phyloP scores from a whole-genome alignment of 768 basidiomycete species.

The Daedaleopsis nitida region DNA sequence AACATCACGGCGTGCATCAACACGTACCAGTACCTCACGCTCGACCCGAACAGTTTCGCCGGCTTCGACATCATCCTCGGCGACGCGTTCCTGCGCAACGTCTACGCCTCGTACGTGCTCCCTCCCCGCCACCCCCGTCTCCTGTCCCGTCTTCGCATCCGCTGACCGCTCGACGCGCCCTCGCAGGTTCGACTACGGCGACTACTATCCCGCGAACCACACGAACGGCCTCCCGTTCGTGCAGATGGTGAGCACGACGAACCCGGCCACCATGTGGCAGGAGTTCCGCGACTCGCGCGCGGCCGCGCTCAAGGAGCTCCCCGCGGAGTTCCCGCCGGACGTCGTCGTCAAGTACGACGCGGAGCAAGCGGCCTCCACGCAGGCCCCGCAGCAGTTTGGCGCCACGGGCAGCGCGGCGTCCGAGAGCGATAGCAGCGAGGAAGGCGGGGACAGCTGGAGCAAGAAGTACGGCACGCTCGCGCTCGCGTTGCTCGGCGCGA shows the following conservation, averaged over 20 bases:
- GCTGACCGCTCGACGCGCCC: neutral
- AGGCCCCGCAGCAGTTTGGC: neutral
- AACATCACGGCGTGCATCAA: conserved; percentile 32
- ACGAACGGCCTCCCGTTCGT: conserved; percentile 32
- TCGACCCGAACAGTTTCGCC: conserved; percentile 14
- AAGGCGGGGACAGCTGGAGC: neutral
- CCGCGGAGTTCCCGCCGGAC: neutral
- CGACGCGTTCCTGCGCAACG: conserved; percentile 37
- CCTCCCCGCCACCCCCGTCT: neutral
- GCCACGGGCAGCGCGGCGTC: neutral
- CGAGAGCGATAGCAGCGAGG: neutral
- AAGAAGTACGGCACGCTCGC: conserved; percentile 3
- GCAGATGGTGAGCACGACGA: conserved; percentile 33
- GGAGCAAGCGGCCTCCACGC: neutral
- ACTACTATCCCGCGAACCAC: conserved; percentile 17
- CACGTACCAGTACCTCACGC: conserved; percentile 28
- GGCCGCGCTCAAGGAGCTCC: conserved; percentile 10
- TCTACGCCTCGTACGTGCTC: conserved; percentile 33
- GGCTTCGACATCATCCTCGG: conserved; percentile 36
- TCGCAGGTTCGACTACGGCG: conserved; percentile 28
- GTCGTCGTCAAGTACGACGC: neutral
- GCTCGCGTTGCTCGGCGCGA: conserved; percentile 2
- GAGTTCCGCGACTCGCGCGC: conserved; percentile 31
- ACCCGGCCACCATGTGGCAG: conserved; percentile 20
- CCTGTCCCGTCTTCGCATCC: neutral